Evolutionary conservation across 1,284 basidiomycete genomes (phyloP).

Genomic region (Kalmanozyma brasiliensis): DNA sequence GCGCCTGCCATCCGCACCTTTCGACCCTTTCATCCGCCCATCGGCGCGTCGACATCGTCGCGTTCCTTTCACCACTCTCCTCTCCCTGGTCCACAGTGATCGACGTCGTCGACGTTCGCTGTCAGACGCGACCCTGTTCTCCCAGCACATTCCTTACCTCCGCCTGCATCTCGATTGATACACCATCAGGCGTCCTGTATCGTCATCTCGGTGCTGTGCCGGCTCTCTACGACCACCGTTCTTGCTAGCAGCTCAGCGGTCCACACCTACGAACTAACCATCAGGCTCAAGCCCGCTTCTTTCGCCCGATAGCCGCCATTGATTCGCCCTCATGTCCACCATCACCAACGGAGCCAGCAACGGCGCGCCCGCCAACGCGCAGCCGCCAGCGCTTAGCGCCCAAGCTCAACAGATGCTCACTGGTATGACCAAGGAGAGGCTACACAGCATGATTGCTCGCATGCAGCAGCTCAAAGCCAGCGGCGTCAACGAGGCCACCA

Average conservation of each 20-base stretch:
- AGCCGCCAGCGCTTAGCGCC: slow-evolving; percentile 37
- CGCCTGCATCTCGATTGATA: too few species aligned
- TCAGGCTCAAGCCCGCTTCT: too few species aligned
- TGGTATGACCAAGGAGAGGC: slow-evolving; percentile 64
- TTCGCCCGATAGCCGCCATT: neutral
- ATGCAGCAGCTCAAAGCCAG: slow-evolving; percentile 68
- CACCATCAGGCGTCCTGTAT: too few species aligned
- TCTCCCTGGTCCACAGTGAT: slow-evolving; percentile 1
- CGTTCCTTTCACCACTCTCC: too few species aligned
- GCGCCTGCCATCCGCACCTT: slow-evolving; percentile 1
- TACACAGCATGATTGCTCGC: slow-evolving; percentile 62
- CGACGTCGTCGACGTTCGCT: neutral
- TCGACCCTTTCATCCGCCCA: slow-evolving; percentile 4
- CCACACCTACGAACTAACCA: too few species aligned
- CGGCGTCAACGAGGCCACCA: slow-evolving; percentile 68
- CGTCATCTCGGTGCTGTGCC: too few species aligned
- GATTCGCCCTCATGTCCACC: slow-evolving; percentile 33
- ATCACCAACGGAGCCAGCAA: slow-evolving; percentile 46
- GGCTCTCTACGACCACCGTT: too few species aligned
- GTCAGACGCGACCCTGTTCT: slow-evolving; percentile 11
- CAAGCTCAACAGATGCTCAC: slow-evolving; percentile 61
- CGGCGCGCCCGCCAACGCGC: slow-evolving; percentile 25
- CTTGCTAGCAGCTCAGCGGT: too few species aligned
- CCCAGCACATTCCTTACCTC: slow-evolving; percentile 4
- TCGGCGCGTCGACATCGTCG: slow-evolving; percentile 26